Base-by-base conservation (phyloP, 2,329 filamentous ascomycete species). In the Pseudogymnoascus sp. region DNA sequence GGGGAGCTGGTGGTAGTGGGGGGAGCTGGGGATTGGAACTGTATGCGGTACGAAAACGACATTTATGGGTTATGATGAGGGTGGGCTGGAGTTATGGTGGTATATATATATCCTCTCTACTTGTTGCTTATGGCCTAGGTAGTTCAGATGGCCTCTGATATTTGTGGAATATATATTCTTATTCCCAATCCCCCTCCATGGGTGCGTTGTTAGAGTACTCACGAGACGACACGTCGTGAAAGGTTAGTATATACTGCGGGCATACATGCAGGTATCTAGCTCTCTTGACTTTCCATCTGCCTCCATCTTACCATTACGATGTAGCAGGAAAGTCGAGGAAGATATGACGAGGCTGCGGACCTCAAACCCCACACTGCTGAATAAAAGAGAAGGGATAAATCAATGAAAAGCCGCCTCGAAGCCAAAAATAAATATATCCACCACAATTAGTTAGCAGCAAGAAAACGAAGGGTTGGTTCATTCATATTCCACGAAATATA, bases 1-100 rank as follows among this genome's bases (percentile, higher is more conserved):
- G 63, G 69, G 68, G 6, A 67, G 63, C 60, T 73, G 71, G 71
- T 72, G 71, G 71, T 73, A 64, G 38, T 15, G 21, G n/a, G 9
- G 19, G 47, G 15, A 17, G 3, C 28, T 11, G 15, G 26, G n/a
- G n/a, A 33, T 33, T 57, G n/a, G 50, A 57, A 19, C 26, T 57
- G 50, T 57, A 57, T 33, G 26, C 19, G 50, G 33, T 57, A 57
- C 50, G 26, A 33, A 31, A 33, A 57, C 33, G 50, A 31, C n/a
- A 33, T 57, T 57, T 33, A 57, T 57, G 50, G 28, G 28, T 13
- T 57, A 57, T 57, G 19, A 53, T 33, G 50, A 57, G 28, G 47
- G 10, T 11, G n/a, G 50, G 10, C 44, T 57, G 50, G 50, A 19
- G 50, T 57, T 33, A 19, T 57, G n/a, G n/a, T 19, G 50, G 50